phyloP scores from a whole-genome alignment of 108 stramenopile genomes.

The Cyclostephanos tholiformis region DNA sequence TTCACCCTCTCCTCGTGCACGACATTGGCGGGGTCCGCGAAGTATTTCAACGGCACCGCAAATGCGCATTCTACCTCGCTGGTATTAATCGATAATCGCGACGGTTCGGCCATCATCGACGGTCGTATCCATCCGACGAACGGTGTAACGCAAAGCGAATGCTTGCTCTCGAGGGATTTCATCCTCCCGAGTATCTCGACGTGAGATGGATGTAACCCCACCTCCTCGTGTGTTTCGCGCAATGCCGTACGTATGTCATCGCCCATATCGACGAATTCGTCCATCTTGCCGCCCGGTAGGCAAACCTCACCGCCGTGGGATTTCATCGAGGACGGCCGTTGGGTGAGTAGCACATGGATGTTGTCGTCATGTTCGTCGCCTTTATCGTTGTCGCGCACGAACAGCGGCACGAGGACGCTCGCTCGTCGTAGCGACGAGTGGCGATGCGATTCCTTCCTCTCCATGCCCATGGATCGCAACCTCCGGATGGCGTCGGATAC shows the following conservation, averaged over 20 bases:
- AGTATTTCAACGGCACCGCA: slow-evolving; percentile 59
- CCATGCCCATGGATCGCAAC: slow-evolving; percentile 26
- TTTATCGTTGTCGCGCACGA: slow-evolving; percentile 18
- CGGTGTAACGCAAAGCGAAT: slow-evolving; percentile 68
- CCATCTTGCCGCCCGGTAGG: slow-evolving; percentile 68
- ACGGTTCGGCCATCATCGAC: slow-evolving; percentile 38
- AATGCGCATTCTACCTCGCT: slow-evolving; percentile 74
- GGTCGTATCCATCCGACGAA: slow-evolving; percentile 51
- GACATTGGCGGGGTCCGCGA: slow-evolving; percentile 40
- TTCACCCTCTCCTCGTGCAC: slow-evolving; percentile 16
- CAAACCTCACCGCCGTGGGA: slow-evolving; percentile 78
- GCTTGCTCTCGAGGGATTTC: slow-evolving; percentile 52
- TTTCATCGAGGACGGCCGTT: slow-evolving; percentile 49
- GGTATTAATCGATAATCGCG: slow-evolving; percentile 40
- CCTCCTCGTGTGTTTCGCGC: slow-evolving; percentile 72
- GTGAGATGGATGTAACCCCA: slow-evolving; percentile 51
- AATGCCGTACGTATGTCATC: slow-evolving; percentile 67
- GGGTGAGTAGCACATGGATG: slow-evolving; percentile 62
- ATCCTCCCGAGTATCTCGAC: slow-evolving; percentile 49
- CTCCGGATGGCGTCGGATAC: background rate
- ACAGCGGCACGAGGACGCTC: slow-evolving; percentile 49
- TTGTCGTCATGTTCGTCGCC: background rate
- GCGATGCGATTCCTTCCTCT: slow-evolving; percentile 31
- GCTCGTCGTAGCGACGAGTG: slow-evolving; percentile 33
- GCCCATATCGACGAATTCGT: slow-evolving; percentile 57